Percentiles rank a stretch among this genome's conserved stretches.
These are phyloP conservation scores for Tylopilus subfusipes DNA, from an alignment of 768 basidiomycete species.

Conservation along the genomic window DNA sequence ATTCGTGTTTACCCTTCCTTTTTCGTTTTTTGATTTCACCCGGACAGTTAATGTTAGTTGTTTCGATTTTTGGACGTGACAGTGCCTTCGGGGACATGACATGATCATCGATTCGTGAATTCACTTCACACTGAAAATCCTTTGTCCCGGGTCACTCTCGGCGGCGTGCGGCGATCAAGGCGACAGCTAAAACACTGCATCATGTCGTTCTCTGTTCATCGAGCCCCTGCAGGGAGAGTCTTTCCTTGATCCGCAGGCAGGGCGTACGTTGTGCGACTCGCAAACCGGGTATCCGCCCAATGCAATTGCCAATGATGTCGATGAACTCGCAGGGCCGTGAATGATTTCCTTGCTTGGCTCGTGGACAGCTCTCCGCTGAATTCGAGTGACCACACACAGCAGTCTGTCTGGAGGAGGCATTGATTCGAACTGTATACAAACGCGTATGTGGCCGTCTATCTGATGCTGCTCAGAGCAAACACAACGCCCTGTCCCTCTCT, in stretches of 20 bases:
- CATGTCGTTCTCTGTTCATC: not conserved
- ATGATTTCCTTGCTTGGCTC: no score
- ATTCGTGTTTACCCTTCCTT: not conserved
- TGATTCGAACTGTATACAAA: not conserved
- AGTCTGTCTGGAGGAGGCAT: not conserved
- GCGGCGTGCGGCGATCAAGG: not conserved
- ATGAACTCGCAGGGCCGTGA: not conserved
- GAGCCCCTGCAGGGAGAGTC: not conserved
- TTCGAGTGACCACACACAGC: not conserved
- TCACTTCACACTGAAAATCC: not conserved
- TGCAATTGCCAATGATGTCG: not conserved
- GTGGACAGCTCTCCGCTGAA: no score
- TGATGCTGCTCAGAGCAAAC: not conserved
- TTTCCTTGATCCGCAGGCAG: conserved; percentile 8
- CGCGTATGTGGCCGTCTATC: no score
- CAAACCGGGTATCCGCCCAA: not conserved
- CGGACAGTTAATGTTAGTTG: conserved; percentile 5
- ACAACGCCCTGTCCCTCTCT: not conserved
- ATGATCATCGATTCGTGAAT: not conserved
- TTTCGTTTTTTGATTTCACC: not conserved
- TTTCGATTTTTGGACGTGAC: conserved; percentile 5
- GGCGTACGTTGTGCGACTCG: not conserved
- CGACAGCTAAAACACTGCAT: not conserved
- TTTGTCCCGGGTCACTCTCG: not conserved
- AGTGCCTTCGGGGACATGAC: not conserved